phyloP scores from a whole-genome alignment of 2,329 filamentous ascomycete species.

The Ophiostoma novo-ulmi region DNA sequence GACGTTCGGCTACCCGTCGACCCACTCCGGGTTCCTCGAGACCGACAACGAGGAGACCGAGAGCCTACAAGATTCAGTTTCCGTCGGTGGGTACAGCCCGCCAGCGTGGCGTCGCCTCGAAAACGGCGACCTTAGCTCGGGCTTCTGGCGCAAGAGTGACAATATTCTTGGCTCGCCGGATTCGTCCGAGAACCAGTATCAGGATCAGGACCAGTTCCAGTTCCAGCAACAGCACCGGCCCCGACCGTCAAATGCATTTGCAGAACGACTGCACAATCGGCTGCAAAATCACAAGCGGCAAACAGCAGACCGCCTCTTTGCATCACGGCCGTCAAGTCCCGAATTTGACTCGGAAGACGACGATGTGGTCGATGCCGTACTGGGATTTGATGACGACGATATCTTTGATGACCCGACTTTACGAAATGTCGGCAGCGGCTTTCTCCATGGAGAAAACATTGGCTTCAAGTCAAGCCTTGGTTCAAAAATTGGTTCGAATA shows the following conservation, averaged over 20 bases:
- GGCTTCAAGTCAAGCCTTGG: background rate
- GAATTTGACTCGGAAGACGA: conserved; percentile 36
- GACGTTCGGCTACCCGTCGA: conserved; percentile 39
- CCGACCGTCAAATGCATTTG: background rate
- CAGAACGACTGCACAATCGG: conserved; percentile 14
- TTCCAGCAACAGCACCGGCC: background rate
- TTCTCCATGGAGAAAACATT: conserved; percentile 21
- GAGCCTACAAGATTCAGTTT: conserved; percentile 42
- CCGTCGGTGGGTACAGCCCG: conserved; percentile 54
- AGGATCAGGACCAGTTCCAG: background rate
- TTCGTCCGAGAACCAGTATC: conserved; percentile 7
- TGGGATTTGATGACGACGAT: conserved; percentile 24
- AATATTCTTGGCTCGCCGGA: conserved; percentile 45
- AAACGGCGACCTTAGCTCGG: conserved; percentile 54
- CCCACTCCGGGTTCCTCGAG: conserved; percentile 42
- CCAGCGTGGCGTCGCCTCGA: conserved; percentile 57
- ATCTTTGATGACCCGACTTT: conserved; percentile 15
- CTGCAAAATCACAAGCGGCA: conserved; percentile 9
- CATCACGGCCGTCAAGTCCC: conserved; percentile 34
- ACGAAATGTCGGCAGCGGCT: background rate
- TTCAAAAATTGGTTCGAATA: too few relatives aligned
- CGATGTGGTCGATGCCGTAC: conserved; percentile 31
- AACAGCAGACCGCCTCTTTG: background rate
- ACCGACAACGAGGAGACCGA: conserved; percentile 39
- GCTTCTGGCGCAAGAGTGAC: conserved; percentile 56